These are phyloP conservation scores for Epichloe aotearoae DNA, from an alignment of 2,329 filamentous ascomycete species.

Conservation along the genomic window DNA sequence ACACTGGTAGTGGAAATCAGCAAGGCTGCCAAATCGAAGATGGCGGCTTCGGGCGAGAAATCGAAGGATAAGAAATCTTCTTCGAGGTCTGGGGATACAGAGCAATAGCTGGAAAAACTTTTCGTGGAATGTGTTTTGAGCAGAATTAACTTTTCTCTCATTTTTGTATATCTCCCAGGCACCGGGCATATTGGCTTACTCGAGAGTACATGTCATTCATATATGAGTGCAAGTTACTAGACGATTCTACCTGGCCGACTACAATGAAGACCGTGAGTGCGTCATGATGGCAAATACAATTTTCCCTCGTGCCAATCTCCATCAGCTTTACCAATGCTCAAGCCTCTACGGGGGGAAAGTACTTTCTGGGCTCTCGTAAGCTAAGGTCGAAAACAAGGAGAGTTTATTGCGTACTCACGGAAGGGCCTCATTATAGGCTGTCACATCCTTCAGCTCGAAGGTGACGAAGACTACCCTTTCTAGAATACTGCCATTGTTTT, in stretches of 20 bases:
- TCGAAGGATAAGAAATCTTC: neutral
- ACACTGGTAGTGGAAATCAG: conserved; percentile 26
- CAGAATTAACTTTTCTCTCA: neutral
- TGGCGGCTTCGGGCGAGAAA: neutral
- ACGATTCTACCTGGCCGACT: neutral
- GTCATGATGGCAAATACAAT: too few species aligned
- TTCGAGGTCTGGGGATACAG: neutral
- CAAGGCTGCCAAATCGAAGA: neutral
- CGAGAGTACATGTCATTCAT: neutral
- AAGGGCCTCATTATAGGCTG: conserved; percentile 54
- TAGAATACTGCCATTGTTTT: conserved; percentile 33
- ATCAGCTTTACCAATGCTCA: neutral
- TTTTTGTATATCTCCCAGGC: neutral
- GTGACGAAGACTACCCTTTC: conserved; percentile 74
- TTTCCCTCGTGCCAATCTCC: neutral
- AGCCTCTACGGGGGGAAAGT: conserved; percentile 15
- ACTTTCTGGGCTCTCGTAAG: conserved; percentile 8
- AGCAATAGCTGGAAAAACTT: neutral
- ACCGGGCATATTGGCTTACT: neutral
- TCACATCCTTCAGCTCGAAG: conserved; percentile 65
- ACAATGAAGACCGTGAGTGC: neutral
- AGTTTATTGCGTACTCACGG: conserved; percentile 40
- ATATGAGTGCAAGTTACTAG: neutral
- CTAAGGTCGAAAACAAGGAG: neutral
- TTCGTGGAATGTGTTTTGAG: neutral